Conservation (phyloP, 2,329 filamentous ascomycete genomes). For the Microsporum ferrugineum region DNA sequence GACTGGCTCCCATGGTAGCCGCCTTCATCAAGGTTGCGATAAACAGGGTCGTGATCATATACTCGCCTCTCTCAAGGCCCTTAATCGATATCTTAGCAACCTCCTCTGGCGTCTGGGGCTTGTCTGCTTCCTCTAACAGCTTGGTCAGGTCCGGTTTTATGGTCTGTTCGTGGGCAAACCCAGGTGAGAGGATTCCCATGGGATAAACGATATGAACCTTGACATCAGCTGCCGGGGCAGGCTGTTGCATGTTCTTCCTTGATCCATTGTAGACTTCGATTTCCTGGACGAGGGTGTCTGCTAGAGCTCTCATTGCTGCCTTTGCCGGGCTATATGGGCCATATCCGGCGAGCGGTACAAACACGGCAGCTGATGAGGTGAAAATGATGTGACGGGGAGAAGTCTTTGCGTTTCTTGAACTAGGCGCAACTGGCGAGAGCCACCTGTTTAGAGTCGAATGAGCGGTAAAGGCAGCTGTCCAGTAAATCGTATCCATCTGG, state of each 20-base stretch:
- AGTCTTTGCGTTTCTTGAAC: conserved; percentile 22
- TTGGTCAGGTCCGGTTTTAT: conserved; percentile 72
- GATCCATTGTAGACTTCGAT: conserved; percentile 70
- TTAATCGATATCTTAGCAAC: conserved; percentile 60
- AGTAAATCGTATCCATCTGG: conserved; percentile 92
- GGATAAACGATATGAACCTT: conserved; percentile 74
- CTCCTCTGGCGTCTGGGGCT: conserved; percentile 62
- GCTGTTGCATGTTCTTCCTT: conserved; percentile 29
- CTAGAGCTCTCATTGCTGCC: conserved; percentile 68
- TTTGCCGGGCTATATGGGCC: conserved; percentile 74
- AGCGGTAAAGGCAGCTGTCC: conserved; percentile 72
- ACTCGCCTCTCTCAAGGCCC: conserved; percentile 69
- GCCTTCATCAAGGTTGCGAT: conserved; percentile 63
- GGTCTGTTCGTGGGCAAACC: conserved; percentile 61
- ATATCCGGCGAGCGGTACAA: conserved; percentile 73
- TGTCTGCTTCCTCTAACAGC: conserved; percentile 71
- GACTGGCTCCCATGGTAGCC: conserved; percentile 40
- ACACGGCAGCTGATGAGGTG: conserved; percentile 65
- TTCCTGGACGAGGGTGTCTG: conserved; percentile 75
- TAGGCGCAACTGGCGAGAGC: conserved; percentile 40
- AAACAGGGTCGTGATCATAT: conserved; percentile 64
- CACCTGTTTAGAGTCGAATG: conserved; percentile 67
- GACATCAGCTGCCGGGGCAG: conserved; percentile 51
- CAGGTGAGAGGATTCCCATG: conserved; percentile 67
- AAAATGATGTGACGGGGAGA: conserved; percentile 65